A percentile compares a stretch with the other conserved stretches of the same genome.
These are phyloP conservation scores for Comarum palustre DNA, from an alignment of 306 rosid species.

Conservation along the genomic window DNA sequence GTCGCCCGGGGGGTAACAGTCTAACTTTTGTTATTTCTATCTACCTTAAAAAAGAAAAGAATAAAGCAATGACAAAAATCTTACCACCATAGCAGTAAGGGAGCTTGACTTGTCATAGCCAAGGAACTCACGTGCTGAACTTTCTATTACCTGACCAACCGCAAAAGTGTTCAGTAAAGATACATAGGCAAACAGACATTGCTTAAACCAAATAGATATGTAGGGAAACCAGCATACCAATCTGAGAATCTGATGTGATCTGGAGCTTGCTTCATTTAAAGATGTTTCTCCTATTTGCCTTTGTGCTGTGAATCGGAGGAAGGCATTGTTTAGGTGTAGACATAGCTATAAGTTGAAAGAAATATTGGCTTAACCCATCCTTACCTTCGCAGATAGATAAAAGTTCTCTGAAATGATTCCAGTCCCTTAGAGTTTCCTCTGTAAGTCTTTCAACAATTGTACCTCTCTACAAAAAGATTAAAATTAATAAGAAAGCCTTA, in stretches of 20 bases:
- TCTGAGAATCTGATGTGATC: slow-evolving; percentile 98
- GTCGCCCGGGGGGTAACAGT: neutral
- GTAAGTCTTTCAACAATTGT: slow-evolving; percentile 85
- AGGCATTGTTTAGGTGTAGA: slow-evolving; percentile 17
- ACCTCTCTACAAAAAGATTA: slow-evolving; percentile 68
- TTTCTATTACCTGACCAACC: slow-evolving; percentile 74
- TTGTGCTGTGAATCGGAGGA: slow-evolving; percentile 58
- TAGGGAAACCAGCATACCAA: slow-evolving; percentile 49
- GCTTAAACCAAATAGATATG: neutral
- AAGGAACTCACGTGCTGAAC: slow-evolving; percentile 80
- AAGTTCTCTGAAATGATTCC: slow-evolving; percentile 84
- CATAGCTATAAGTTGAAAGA: slow-evolving; percentile 16
- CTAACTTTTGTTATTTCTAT: neutral
- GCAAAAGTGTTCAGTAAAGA: slow-evolving; percentile 24
- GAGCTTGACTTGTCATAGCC: slow-evolving; percentile 95
- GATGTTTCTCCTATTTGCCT: slow-evolving; percentile 98
- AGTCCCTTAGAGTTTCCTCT: slow-evolving; percentile 75
- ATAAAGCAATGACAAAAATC: slow-evolving; percentile 6
- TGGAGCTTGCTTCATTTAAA: slow-evolving; percentile 94
- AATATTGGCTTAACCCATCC: slow-evolving; percentile 28
- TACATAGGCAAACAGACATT: slow-evolving; percentile 12
- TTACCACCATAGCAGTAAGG: slow-evolving; percentile 90
- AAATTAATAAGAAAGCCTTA: slow-evolving; percentile 26
- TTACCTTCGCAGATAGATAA: slow-evolving; percentile 82
- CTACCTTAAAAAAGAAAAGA: neutral